Conservation (phyloP, 257 asterid species). For the Rhazya stricta region DNA sequence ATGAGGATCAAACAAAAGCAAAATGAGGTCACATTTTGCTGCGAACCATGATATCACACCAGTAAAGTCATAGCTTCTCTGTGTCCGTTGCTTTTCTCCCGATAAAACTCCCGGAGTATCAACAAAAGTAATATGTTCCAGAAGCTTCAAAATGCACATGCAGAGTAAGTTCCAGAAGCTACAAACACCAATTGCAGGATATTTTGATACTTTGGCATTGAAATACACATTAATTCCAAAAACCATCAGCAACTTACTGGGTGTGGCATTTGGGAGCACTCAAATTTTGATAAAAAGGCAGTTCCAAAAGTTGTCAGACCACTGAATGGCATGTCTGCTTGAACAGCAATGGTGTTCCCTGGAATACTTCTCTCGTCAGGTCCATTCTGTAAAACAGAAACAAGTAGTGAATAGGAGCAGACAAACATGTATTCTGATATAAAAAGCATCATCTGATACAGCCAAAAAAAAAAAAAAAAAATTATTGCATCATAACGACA, state of each 20-base stretch:
- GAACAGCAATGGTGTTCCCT: constrained; percentile 93
- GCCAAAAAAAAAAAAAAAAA: too few species aligned
- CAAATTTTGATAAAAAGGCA: constrained; percentile 85
- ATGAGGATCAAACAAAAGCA: constrained; percentile 93
- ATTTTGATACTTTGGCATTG: not conserved
- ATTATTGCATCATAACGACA: not conserved
- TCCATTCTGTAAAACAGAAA: constrained; percentile 56
- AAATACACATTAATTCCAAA: not conserved
- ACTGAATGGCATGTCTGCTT: constrained; percentile 94
- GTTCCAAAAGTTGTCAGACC: constrained; percentile 90
- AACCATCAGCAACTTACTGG: constrained; percentile 52
- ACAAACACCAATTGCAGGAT: not conserved
- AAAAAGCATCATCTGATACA: not conserved
- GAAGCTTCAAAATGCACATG: constrained; percentile 45
- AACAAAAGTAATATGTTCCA: constrained; percentile 93
- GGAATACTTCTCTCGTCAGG: constrained; percentile 96
- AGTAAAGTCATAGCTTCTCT: constrained; percentile 92
- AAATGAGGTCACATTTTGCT: constrained; percentile 81
- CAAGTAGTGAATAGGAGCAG: constrained; percentile 14
- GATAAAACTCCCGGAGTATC: constrained; percentile 97
- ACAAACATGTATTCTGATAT: not conserved
- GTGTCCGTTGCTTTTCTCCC: constrained; percentile 95
- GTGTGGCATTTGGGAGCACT: constrained; percentile 98
- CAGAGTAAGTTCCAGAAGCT: constrained; percentile 8
- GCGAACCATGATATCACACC: constrained; percentile 99